Base-by-base conservation (phyloP, 257 asterid species). In the Solanum gracilifrons region DNA sequence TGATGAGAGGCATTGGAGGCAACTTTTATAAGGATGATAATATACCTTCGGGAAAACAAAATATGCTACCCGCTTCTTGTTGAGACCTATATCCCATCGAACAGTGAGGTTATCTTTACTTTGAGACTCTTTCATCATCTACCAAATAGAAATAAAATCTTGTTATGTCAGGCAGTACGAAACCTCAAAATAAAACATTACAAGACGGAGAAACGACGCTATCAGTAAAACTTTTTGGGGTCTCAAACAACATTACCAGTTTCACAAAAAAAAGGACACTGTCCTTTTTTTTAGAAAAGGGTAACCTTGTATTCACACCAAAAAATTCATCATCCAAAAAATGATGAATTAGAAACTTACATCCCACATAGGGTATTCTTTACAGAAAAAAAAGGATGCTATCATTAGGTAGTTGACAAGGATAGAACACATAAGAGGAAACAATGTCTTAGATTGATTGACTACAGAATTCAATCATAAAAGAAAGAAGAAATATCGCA, bases 111-210 rank as follows among this genome's bases (percentile, higher is more conserved):
- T 97, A 89, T 97, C 99, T 92, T 97, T 97, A 94, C 99, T 97
- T 90, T 97, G 99, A 82, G 99, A 96, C 93, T 96, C 99, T 92
- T 97, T 97, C 99, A 97, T 97, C 99, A 96, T 97, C 99, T 97
- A 90, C 75, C 85, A 89, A 88, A 87, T 51, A 90, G 87, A 66
- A 48, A 83, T 68, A 51, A 43, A 68, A 71, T 43, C 33, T 79
- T 20, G 41, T 80, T 31, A 80, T 12, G 27, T 43, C 55, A 80
- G 21, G 66, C 41, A 29, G 68, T 46, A 46, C 11, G 32, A 46
- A 9, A 80, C 29, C 41, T 27, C 64, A 46, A 29, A 31, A 18
- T 8, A 46, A 43, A 16, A 46, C 41, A 29, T 46, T 31, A 29
- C 68, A 46, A 46, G 29, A 46, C 10, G 10, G 41, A 79, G 37